A percentile compares a stretch with the other conserved stretches of the same genome.
Evolutionary conservation across 2,329 filamentous ascomycete species (phyloP).

Genomic region (Oidium heveae): DNA sequence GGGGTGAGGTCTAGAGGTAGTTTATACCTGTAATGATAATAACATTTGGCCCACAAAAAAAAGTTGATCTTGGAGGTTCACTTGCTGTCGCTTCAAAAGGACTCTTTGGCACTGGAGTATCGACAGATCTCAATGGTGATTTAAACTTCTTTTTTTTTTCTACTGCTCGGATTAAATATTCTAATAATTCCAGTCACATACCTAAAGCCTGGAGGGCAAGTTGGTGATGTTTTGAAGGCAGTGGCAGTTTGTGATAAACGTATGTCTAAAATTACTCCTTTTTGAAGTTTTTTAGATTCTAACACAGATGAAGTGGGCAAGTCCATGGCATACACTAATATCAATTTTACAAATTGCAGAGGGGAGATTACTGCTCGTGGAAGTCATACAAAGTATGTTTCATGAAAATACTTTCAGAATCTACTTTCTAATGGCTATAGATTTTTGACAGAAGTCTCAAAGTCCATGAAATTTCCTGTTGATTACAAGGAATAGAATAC

Average conservation of each 20-base stretch:
- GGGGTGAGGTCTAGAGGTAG: slow-evolving; percentile 16
- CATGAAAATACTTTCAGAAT: no score
- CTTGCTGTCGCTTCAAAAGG: slow-evolving; percentile 39
- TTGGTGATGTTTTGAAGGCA: slow-evolving; percentile 29
- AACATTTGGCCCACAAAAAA: not conserved
- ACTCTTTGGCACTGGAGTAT: slow-evolving; percentile 35
- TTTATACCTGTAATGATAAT: not conserved
- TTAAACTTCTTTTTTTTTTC: not conserved
- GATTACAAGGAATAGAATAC: no score
- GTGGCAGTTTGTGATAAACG: slow-evolving; percentile 36
- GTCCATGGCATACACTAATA: slow-evolving; percentile 33
- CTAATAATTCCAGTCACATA: slow-evolving; percentile 27
- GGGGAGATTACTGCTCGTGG: slow-evolving; percentile 34
- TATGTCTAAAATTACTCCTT: slow-evolving; percentile 11
- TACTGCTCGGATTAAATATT: not conserved
- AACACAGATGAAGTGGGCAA: slow-evolving; percentile 26
- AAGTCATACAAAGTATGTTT: slow-evolving; percentile 35
- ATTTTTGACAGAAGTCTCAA: no score
- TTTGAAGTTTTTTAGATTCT: not conserved
- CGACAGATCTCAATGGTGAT: slow-evolving; percentile 36
- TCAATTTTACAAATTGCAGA: slow-evolving; percentile 31
- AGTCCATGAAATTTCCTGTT: no score
- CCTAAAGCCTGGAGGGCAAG: slow-evolving; percentile 28
- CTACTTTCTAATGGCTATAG: no score
- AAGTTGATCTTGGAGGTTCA: slow-evolving; percentile 37